These are phyloP conservation scores for Dendrocalamus latiflorus DNA, from an alignment of 202 grass and related monocot genomes.

Conservation along the genomic window DNA sequence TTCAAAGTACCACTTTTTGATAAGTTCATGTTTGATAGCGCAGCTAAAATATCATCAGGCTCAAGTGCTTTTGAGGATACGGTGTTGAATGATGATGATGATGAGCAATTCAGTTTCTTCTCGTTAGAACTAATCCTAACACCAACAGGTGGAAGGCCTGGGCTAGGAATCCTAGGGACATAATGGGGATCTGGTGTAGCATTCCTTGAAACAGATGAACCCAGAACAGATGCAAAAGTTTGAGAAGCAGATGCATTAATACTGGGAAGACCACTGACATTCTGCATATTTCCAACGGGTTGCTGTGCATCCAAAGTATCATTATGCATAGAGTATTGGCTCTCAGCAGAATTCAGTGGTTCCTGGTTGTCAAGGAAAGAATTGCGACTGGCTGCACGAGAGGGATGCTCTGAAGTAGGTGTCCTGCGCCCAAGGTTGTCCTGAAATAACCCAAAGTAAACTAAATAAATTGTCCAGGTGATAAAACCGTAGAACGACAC, in stretches of 20 bases:
- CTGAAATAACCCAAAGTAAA: conserved; percentile 49
- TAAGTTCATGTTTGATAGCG: conserved; percentile 69
- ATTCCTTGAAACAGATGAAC: conserved; percentile 66
- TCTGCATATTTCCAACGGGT: conserved; percentile 25
- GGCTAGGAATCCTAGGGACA: conserved; percentile 63
- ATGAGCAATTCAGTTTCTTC: conserved; percentile 47
- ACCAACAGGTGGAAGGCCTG: conserved; percentile 67
- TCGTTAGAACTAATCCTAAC: conserved; percentile 50
- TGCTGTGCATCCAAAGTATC: conserved; percentile 48
- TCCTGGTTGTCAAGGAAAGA: conserved; percentile 67
- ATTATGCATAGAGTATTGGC: conserved; percentile 44
- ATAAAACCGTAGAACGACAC: neutral
- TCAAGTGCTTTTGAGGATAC: conserved; percentile 51
- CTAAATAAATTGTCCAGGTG: neutral
- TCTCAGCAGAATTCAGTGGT: conserved; percentile 38
- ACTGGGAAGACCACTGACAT: conserved; percentile 34
- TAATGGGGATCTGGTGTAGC: conserved; percentile 67
- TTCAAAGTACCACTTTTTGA: conserved; percentile 39
- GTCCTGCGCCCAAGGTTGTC: conserved; percentile 54
- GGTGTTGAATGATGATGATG: conserved; percentile 53
- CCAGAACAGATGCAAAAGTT: conserved; percentile 60
- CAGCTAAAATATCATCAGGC: conserved; percentile 76
- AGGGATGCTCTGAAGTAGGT: conserved; percentile 52
- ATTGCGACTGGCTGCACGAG: conserved; percentile 63
- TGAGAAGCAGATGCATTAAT: conserved; percentile 48